phyloP scores from a whole-genome alignment of 805 yeast species.

The Barnettozyma salicaria region DNA sequence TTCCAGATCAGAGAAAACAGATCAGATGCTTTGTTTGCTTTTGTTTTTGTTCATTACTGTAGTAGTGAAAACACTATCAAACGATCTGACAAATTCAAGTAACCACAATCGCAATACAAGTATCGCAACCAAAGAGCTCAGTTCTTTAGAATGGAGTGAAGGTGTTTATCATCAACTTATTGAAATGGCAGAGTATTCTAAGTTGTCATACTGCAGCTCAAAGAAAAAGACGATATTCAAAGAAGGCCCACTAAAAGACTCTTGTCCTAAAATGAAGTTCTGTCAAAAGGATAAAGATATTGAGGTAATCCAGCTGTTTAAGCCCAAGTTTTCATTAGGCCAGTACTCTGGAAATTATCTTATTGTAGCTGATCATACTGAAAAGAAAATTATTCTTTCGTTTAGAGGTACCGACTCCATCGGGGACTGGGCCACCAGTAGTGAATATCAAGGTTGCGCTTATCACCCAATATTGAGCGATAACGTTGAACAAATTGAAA shows the following conservation, averaged over 20 bases:
- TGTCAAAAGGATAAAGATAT: neutral
- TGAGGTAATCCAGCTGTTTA: neutral
- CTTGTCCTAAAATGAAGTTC: conserved; percentile 15
- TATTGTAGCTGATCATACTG: conserved; percentile 2
- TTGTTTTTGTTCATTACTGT: too few relatives aligned
- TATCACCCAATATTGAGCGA: conserved; percentile 1
- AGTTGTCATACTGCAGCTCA: conserved; percentile 19
- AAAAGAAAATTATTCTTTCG: neutral
- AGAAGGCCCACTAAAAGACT: conserved; percentile 10
- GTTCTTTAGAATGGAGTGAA: conserved; percentile 2
- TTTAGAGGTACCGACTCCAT: conserved; percentile 6
- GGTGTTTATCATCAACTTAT: conserved; percentile 12
- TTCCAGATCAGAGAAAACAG: too few relatives aligned
- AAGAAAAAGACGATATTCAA: conserved; percentile 1
- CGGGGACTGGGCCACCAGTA: conserved; percentile 8
- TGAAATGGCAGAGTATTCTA: conserved; percentile 16
- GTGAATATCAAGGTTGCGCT: conserved; percentile 2
- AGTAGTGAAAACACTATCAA: too few relatives aligned
- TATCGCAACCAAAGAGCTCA: neutral
- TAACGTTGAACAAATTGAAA: neutral
- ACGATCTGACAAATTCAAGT: too few relatives aligned
- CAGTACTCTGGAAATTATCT: conserved; percentile 11
- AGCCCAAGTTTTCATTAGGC: neutral
- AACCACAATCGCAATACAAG: too few relatives aligned
- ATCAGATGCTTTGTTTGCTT: too few relatives aligned